Evolutionary conservation across 768 basidiomycete genomes (phyloP), one percentile per base, ranked within the genome.

Genomic region (Boletus tylopilopsis): DNA sequence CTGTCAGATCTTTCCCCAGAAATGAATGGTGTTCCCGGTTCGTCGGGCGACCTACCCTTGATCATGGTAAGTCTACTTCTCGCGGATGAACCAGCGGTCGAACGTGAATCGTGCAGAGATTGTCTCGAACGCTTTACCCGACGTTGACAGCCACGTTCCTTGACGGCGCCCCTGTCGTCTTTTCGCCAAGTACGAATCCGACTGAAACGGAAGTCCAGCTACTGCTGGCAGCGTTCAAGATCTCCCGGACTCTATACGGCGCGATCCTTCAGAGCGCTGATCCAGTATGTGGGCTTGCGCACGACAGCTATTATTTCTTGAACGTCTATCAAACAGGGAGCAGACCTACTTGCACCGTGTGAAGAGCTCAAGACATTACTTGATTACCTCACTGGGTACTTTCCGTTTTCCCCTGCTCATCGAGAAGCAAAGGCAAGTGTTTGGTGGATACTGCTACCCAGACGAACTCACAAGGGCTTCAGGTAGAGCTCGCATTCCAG

Each of bases 141-240:
- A 84, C 84, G 10, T 72, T 97, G 11, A 71, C 92, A 2, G 84
- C 91, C 19, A 84, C 88, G 2, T 90, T 92, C 68, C 79, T 98
- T 19, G 94, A 98, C 64, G 81, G 82, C 55, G 90, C 91, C 5
- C 90, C 94, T 2, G 63, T 79, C 13, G 88, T 87, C 2, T 94
- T 95, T 68, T 77, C 84, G 4, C 86, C 89, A 0, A 78, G 76
- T 54, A 69, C 69, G n/a, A 74, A 61, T 25, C 79, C 82, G 2
- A 66, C 79, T 12, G 83, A 84, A 50, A 76, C 76, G 2, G 84
- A 88, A 51, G 66, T 82, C 16, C 77, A 80, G 50, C 71, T 84
- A 48, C 69, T 91, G 15, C 51, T 77, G n/a, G 75, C 77, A 1
- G 75, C 85, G 6, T 73, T 74, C 24, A 73, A 76, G 50, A 81